Evolutionary conservation across 1,284 basidiomycete species (phyloP).

Genomic region (Acaromyces ingoldii): DNA sequence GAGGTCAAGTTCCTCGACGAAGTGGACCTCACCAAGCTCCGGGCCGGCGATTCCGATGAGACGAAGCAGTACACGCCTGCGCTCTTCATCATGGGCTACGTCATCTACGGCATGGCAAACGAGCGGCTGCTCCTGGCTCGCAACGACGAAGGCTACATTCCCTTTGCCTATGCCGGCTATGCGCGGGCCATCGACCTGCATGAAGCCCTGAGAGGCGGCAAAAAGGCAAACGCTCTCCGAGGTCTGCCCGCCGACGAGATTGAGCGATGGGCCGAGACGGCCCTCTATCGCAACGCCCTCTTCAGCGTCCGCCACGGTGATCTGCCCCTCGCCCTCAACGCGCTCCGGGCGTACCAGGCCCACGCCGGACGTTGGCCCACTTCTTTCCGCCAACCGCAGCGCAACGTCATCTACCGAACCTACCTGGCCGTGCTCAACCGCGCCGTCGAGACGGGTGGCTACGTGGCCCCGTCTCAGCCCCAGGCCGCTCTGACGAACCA

Average conservation of each 20-base stretch:
- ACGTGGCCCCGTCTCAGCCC: slow-evolving; percentile 24
- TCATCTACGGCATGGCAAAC: slow-evolving; percentile 45
- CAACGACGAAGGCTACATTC: slow-evolving; percentile 25
- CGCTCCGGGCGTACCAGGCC: slow-evolving; percentile 46
- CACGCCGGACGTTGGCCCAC: slow-evolving; percentile 41
- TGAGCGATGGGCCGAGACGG: slow-evolving; percentile 46
- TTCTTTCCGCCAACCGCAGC: slow-evolving; percentile 45
- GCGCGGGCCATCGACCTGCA: slow-evolving; percentile 44
- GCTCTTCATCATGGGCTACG: slow-evolving; percentile 34
- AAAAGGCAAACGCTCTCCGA: slow-evolving; percentile 34
- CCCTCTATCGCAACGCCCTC: slow-evolving; percentile 46
- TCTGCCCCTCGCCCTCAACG: slow-evolving; percentile 25
- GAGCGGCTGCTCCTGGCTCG: slow-evolving; percentile 31
- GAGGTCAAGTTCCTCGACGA: slow-evolving; percentile 31
- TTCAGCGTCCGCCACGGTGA: slow-evolving; percentile 35
- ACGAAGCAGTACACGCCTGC: slow-evolving; percentile 22
- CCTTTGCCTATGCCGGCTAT: slow-evolving; percentile 39
- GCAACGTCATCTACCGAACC: slow-evolving; percentile 40
- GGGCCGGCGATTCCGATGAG: slow-evolving; percentile 18
- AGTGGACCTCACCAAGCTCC: slow-evolving; percentile 18
- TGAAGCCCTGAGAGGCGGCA: slow-evolving; percentile 40
- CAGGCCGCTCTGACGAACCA: slow-evolving; percentile 18
- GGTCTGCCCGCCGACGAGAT: slow-evolving; percentile 45
- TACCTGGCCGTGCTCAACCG: slow-evolving; percentile 39
- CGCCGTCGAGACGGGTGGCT: slow-evolving; percentile 24